Base-by-base conservation (phyloP, 2,329 filamentous ascomycete species). In the Westerdykella sp. region DNA sequence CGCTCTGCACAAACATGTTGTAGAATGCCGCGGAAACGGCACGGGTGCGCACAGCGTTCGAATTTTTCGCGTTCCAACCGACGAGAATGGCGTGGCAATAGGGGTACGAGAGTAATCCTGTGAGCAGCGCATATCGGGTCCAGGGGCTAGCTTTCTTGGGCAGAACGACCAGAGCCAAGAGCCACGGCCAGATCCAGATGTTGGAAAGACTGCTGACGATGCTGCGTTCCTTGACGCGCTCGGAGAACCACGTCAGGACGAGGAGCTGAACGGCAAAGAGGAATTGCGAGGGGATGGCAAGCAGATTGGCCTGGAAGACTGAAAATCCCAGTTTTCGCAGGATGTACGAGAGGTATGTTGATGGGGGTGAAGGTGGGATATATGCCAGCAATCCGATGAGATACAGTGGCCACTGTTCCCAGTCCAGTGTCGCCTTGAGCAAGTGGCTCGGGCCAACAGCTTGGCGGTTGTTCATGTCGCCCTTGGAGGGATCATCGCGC, bases 291-390 rank as follows among this genome's bases (percentile, higher is more conserved):
- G 76, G 65, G n/a, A 85, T 83, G 2, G 76, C 74, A 6, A 85
- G 71, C 28, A 85, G 59, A 54, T 84, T 85, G 1, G 79, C 73
- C 16, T 78, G 66, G 59, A 85, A 81, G 2, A 76, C 79, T 46
- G 71, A 71, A 62, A 83, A 85, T 0, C 81, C 81, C 0, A 84
- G 66, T 1, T 69, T 66, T 37, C 74, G 73, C 5, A 84, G 69
- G 1, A 75, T 78, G 5, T 82, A 71, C 0, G 81, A 80, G 5
- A 85, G 69, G 37, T 63, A 63, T 14, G 40, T 56, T 1, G 16
- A 18, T 1, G 55, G 51, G 2, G 59, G 55, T 5, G 53, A 31
- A 2, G 51, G 49, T 5, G 47, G 44, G 14, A 57, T 54, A 18
- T 60, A 51, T 66, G 62, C 82, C 1, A 83, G 2, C 74, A 63